Evolutionary conservation across 1,139 yeast species (phyloP), one percentile per base, ranked within the genome.

Genomic region (Spencermartinsiella ligniputridi): DNA sequence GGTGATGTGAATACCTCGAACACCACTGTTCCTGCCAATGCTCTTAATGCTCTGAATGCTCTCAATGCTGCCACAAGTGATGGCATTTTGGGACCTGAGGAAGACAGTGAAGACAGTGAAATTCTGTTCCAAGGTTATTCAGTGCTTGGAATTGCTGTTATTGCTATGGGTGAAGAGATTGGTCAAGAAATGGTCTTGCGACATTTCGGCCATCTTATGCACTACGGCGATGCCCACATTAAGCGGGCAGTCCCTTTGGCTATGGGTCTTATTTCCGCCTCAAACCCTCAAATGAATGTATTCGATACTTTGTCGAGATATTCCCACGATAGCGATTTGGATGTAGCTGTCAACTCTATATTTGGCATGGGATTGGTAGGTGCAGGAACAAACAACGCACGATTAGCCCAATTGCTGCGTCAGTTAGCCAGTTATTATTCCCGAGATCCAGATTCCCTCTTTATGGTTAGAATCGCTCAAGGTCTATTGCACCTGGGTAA

Each of bases 281-380:
- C 97, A 1, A 85, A 89, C 64, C 97, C 99, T 11, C 95, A 90
- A 68, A 90, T 94, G 87, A 90, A 89, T 69, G 96, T 92, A 12
- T 92, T 89, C 62, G 99, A 94, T 66, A 90, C 97, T 0, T 75
- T 94, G 52, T 89, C 97, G 2, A 80, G 98, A 65, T 89, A 87
- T 68, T 88, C 97, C 2, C 99, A 94, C 67, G 98, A 94, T 62
- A 83, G 89, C 47, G 97, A 92, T 66, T 71, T 87, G 57, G 96
- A 88, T 61, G 97, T 94, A 47, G 96, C 98, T 3, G 84, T 84
- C 64, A 94, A 90, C 62, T 90, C 98, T 22, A 90, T 92, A 51
- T 90, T 87, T 61, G 82, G 96, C 37, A 90, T 94, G 98, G 98
- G 99, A 47, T 70, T 94, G 52, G 96, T 92, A 54, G 98, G 98